Conservation (phyloP, 352 stramenopile species). For the Phytopythium delawarense region DNA sequence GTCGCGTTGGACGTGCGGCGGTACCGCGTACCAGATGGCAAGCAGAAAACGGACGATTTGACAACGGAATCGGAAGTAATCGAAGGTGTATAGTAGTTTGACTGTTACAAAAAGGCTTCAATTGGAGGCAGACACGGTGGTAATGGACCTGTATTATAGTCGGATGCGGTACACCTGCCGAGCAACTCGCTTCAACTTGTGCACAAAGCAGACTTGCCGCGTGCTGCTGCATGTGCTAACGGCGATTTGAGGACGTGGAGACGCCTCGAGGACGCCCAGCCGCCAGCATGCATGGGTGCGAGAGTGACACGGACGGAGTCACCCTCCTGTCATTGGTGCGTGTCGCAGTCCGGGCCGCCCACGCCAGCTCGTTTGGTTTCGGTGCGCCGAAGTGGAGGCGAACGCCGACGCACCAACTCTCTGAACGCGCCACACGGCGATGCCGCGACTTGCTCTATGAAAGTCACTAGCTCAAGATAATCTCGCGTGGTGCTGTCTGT, state of each 20-base stretch:
- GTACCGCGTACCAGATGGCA: background rate
- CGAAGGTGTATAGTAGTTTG: background rate
- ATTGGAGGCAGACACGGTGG: background rate
- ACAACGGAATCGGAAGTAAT: background rate
- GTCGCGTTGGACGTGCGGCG: slow-evolving; percentile 1
- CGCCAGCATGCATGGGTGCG: no score
- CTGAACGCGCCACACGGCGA: background rate
- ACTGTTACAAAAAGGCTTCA: background rate
- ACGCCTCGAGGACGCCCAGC: no score
- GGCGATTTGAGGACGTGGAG: no score
- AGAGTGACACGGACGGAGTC: background rate
- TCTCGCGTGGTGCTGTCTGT: no score
- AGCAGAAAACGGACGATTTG: background rate
- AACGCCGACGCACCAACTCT: background rate
- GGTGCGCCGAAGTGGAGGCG: background rate
- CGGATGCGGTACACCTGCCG: no score
- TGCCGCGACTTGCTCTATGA: background rate
- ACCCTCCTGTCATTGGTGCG: background rate
- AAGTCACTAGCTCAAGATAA: background rate
- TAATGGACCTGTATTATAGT: no score
- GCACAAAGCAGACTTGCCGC: no score
- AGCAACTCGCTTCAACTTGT: background rate
- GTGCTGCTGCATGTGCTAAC: no score
- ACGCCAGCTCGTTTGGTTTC: background rate
- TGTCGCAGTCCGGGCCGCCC: background rate